phyloP scores from a whole-genome alignment of 768 basidiomycete genomes.

The Trametes meyenii region DNA sequence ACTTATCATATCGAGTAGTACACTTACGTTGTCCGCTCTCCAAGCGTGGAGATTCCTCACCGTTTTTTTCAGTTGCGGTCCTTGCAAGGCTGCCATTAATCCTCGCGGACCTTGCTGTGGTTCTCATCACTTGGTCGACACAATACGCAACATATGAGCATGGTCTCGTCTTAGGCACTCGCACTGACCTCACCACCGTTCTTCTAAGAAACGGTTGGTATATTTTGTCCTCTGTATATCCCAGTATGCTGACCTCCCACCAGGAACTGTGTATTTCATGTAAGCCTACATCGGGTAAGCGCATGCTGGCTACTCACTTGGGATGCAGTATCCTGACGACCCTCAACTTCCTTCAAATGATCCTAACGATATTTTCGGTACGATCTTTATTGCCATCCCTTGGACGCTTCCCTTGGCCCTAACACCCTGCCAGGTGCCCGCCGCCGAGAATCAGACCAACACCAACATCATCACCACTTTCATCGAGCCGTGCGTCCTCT shows the following conservation, averaged over 20 bases:
- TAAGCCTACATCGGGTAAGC: background rate
- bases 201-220: background rate
- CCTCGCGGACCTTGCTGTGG: background rate
- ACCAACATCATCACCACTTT: background rate
- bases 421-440: background rate
- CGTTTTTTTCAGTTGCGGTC: background rate
- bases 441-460: no score
- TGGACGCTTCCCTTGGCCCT: background rate
- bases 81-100: background rate
- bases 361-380: background rate
- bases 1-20: no score
- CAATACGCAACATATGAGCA: background rate
- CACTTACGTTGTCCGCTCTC: no score
- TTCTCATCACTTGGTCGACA: conserved; percentile 1
- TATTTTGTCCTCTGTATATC: background rate
- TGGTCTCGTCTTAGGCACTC: background rate
- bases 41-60: no score
- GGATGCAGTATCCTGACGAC: background rate
- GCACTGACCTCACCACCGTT: background rate
- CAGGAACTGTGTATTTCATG: background rate
- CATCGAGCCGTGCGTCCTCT: background rate
- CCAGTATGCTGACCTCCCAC: background rate
- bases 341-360: background rate
- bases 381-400: background rate
- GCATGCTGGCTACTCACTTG: background rate